Percentiles rank a stretch among this genome's conserved stretches.
phyloP scores from a whole-genome alignment of 176 grass and related monocot species.

The Coix lacrymajobi region DNA sequence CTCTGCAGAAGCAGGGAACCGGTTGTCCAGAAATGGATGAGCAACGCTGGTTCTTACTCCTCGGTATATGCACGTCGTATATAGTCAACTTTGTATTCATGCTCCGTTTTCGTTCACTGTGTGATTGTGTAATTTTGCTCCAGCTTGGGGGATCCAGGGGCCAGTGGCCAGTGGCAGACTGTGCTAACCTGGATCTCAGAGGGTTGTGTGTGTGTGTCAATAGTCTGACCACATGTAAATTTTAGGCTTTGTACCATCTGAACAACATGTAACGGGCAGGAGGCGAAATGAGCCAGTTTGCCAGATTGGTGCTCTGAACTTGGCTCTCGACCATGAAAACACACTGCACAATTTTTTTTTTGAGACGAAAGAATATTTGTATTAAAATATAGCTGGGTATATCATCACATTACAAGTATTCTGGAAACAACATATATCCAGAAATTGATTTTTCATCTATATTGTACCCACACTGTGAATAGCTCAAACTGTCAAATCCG shows the following conservation, averaged over 20 bases:
- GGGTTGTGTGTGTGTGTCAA: neutral
- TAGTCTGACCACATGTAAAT: conserved; percentile 29
- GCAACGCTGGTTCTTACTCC: conserved; percentile 25
- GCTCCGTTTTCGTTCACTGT: neutral
- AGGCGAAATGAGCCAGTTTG: neutral
- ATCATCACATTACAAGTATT: too few relatives aligned
- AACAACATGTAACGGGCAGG: conserved; percentile 15
- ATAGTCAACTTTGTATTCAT: conserved; percentile 4
- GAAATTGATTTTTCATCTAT: too few relatives aligned
- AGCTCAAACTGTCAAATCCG: too few relatives aligned
- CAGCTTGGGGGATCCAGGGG: conserved; percentile 7
- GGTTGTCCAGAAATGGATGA: conserved; percentile 33
- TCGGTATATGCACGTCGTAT: conserved; percentile 15
- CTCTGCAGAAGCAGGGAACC: neutral
- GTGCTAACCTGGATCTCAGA: conserved; percentile 14
- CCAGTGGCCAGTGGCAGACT: neutral
- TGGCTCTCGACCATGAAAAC: neutral
- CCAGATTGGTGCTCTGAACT: neutral
- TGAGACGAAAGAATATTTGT: too few relatives aligned
- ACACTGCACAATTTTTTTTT: neutral
- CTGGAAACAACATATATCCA: too few relatives aligned
- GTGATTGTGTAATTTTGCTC: conserved; percentile 20
- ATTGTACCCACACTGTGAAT: too few relatives aligned
- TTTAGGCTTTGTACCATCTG: conserved; percentile 20
- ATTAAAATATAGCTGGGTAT: too few relatives aligned